These are phyloP conservation scores for Xylaria cubensis DNA, from an alignment of 495 filamentous ascomycete species.

Conservation along the genomic window DNA sequence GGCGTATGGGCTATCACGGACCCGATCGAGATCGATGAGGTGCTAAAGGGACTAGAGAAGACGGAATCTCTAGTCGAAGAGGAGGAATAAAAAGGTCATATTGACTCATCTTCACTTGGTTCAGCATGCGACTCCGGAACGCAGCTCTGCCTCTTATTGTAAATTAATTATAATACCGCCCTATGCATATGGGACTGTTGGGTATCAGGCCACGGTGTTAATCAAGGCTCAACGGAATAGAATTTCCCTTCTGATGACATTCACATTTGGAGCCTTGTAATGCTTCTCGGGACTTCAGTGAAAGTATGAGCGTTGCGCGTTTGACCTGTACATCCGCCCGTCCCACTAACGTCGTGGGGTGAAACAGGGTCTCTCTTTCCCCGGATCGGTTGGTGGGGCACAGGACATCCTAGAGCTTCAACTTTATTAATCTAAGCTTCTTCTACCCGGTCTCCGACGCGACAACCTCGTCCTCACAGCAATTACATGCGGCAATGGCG, in stretches of 20 bases:
- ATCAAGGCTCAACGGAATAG: slow-evolving; percentile 17
- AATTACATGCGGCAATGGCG: slow-evolving; percentile 44
- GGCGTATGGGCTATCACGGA: slow-evolving; percentile 93
- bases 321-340: neutral
- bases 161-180: slow-evolving; percentile 15
- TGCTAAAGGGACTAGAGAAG: slow-evolving; percentile 73
- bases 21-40: slow-evolving; percentile 80
- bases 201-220: slow-evolving; percentile 15
- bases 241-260: neutral
- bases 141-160: neutral
- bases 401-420: neutral
- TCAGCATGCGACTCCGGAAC: neutral
- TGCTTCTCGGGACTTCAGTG: neutral
- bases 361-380: neutral
- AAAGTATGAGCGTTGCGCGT: neutral
- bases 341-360: neutral
- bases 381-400: neutral
- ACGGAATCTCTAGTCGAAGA: slow-evolving; percentile 64
- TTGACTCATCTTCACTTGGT: neutral
- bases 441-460: neutral
- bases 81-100: slow-evolving; percentile 35
- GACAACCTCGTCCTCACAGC: slow-evolving; percentile 23
- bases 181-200: slow-evolving; percentile 8
- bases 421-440: neutral
- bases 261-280: neutral